Base-by-base conservation (phyloP, 306 rosid species). In the Fragaria iinumae region DNA sequence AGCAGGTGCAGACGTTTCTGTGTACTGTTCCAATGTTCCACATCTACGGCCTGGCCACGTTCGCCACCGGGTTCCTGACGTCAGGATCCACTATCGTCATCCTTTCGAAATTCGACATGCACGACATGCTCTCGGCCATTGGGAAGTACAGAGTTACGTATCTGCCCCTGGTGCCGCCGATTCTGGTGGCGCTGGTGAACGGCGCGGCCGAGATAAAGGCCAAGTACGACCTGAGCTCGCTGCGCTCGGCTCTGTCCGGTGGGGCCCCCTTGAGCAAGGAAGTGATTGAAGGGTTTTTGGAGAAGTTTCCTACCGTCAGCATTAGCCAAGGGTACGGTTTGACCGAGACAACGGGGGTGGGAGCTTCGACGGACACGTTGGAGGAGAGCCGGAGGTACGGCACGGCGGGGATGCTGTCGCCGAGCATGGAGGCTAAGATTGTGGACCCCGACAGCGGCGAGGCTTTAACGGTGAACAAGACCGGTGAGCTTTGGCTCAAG, bases 1-100 rank as follows among this genome's bases (percentile, higher is more conserved):
- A 71, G 29, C 73, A 69, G 38, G 67, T 62, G 4, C 87, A 90
- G 47, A 89, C 88, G 52, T 90, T 87, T 77, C 79, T 95, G 73
- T 95, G 97, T 80, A 92, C 97, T 0, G 96, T 92, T 13, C 97
- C 97, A 1, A 95, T 95, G 98, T 92, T 90, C 77, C 98, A 95
- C 34, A 89, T 95, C 77, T 95, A 90, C 86, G 98, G 98, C 45
- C 76, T 92, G 2, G 96, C 63, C 0, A 90, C 79, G 27, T 94
- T 94, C 67, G 96, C 96, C 3, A 78, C 88, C 17, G 93, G 93
- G 0, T 79, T 95, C 2, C 91, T 88, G 0, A 85, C 93, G 1
- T 77, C 91, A 0, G 96, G 98, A 11, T 80, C 97, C 1, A 90
- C 97, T 2, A 78, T 89, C 4, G 93, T 92, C 7, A 88, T 95